Evolutionary conservation across 768 basidiomycete species (phyloP), one percentile per base, ranked within the genome.

Genomic region (Serendipita vermifera): DNA sequence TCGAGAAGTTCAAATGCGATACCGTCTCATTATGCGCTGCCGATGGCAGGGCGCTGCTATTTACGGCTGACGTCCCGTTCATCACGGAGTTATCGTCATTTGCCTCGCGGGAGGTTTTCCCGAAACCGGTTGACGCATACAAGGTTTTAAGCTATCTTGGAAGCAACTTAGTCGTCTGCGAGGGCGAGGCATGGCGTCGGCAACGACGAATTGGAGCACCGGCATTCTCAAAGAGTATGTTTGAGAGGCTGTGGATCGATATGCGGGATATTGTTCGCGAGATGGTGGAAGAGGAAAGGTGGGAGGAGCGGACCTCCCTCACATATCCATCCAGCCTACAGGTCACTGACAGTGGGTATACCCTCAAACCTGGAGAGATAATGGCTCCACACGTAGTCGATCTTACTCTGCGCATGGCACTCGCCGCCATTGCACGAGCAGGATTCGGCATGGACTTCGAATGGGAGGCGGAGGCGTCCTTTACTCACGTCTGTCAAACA

Each of bases 91-190:
- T 51, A 29, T 51, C 46, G 5, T 20, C 46, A 26, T 51, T 20
- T 26, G 27, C 69, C 13, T 71, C 72, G 20, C 70, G 78, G 11
- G 67, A 72, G 13, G 73, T 74, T 11, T 84, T 82, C 60, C 77
- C 79, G 0, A 84, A 84, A 61, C 76, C 79, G 5, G 62, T 77
- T 0, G 59, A 73, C 3, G 62, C 69, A 29, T 83, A 83, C 60
- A 59, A 51, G 1, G 59, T 70, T 14, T 65, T 84, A n/a, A 58
- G 66, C 0, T 71, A 79, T 57, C 84, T 76, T 62, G 82, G 83
- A 3, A 62, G 63, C 5, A 86, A 84, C 60, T 78, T 84, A 41
- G 74, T 85, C 15, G 74, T 73, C 2, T 77, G 79, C 0, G 83
- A 84, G 61, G 78, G 76, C 20, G 75, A 78, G 3, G 72, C 77